Evolutionary conservation across 2,329 filamentous ascomycete species (phyloP), one percentile per base, ranked within the genome.

Genomic region (Fusarium abutilonis): DNA sequence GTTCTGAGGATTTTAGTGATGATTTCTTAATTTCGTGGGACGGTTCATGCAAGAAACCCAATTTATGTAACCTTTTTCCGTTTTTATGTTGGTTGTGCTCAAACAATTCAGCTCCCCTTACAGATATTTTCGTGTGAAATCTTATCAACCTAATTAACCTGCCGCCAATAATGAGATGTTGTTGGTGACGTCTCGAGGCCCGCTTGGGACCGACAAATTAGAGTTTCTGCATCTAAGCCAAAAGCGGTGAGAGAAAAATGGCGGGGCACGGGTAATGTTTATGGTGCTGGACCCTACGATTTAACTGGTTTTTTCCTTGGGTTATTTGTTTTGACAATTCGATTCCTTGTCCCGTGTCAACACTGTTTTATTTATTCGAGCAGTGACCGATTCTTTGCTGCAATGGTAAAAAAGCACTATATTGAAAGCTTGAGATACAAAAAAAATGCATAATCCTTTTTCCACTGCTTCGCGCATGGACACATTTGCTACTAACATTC

Each of bases 261-360:
- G 62, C 39, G 53, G 62, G 62, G 57, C 40, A 45, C 47, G 4
- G 19, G 19, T 41, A 52, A 43, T 32, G 35, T 26, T 54, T 48
- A 40, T 66, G 57, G 52, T 55, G 53, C 39, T 64, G 56, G 66
- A 69, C 66, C 66, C 66, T 68, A 63, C 60, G 49, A 66, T 68
- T 32, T 67, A 39, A 62, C 65, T 68, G 56, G 65, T 26, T 50
- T 54, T 54, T 58, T 52, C 19, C 29, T 17, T 29, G 15, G 36
- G 60, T 55, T 38, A 28, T 43, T 54, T 64, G 45, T 47, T 64
- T 52, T 53, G 32, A 34, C 21, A 47, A 36, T 47, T 52, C 49
- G 23, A 26, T 26, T 26, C 23, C 8, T 26, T 26, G 23, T 26
- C 23, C 23, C 5, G 23, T 47, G 32, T 38, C 17, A 19, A 38